These are phyloP conservation scores for Pseudocercospora cruenta DNA, from an alignment of 2,329 filamentous ascomycete genomes.

Conservation along the genomic window DNA sequence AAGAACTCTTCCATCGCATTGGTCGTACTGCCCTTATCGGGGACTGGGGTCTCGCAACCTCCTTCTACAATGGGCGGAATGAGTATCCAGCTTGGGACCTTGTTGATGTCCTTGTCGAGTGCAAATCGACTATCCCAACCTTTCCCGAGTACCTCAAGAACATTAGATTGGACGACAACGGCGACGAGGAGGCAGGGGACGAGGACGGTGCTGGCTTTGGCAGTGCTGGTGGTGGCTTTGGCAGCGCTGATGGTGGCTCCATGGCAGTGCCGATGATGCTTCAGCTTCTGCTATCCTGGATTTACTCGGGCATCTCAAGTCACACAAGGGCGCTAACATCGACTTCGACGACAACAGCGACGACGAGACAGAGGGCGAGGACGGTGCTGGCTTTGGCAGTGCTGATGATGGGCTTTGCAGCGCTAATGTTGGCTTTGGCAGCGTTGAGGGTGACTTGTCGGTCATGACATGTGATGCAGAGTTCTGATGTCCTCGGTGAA, in stretches of 20 bases:
- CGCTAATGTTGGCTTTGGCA: too few species aligned
- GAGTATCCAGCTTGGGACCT: slow-evolving; percentile 72
- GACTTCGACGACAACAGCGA: too few species aligned
- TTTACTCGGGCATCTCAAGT: too few species aligned
- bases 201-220: slow-evolving; percentile 22
- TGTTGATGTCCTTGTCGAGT: slow-evolving; percentile 81
- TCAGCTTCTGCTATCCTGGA: slow-evolving; percentile 2
- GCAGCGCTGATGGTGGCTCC: slow-evolving; percentile 23
- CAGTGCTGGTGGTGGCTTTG: slow-evolving; percentile 16
- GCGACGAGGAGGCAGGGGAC: slow-evolving; percentile 45
- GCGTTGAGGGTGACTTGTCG: too few species aligned
- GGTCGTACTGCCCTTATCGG: slow-evolving; percentile 95
- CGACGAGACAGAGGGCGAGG: too few species aligned
- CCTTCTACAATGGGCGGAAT: slow-evolving; percentile 82
- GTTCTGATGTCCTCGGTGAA: too few species aligned
- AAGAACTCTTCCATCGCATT: slow-evolving; percentile 93
- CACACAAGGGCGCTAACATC: too few species aligned
- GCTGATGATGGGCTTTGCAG: too few species aligned
- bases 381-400: too few species aligned
- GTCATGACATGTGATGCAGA: too few species aligned
- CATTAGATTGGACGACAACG: slow-evolving; percentile 59
- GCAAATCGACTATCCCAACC: slow-evolving; percentile 75
- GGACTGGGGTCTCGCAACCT: slow-evolving; percentile 80
- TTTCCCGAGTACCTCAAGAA: slow-evolving; percentile 69
- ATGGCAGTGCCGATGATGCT: slow-evolving; percentile 11